Conservation (phyloP, 176 grass and related monocot genomes). For the Olyra latifolia region DNA sequence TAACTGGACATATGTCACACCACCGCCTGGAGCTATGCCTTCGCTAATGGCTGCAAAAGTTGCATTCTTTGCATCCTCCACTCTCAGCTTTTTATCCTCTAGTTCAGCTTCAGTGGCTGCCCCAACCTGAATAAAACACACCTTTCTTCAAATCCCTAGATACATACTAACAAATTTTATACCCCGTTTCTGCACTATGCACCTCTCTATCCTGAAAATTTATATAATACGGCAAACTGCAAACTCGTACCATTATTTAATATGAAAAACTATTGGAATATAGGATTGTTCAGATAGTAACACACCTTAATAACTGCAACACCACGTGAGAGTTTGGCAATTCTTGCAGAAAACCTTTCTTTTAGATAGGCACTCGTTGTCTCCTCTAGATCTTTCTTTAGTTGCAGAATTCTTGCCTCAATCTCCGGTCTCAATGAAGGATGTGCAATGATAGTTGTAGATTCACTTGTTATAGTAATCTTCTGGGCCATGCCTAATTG, state of each 20-base stretch:
- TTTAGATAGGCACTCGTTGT: slow-evolving; percentile 57
- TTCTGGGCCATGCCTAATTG: slow-evolving; percentile 93
- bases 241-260: slow-evolving; percentile 4
- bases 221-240: slow-evolving; percentile 15
- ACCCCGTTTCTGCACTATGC: not conserved
- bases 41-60: slow-evolving; percentile 91
- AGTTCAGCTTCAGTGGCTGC: slow-evolving; percentile 90
- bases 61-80: slow-evolving; percentile 96
- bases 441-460: slow-evolving; percentile 87
- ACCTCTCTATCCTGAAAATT: slow-evolving; percentile 6
- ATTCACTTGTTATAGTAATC: slow-evolving; percentile 79
- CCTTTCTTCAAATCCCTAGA: slow-evolving; percentile 23
- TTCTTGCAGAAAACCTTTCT: slow-evolving; percentile 72
- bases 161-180: slow-evolving; percentile 15
- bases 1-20: slow-evolving; percentile 71
- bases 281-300: not conserved
- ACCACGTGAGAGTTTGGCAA: slow-evolving; percentile 88
- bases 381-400: slow-evolving; percentile 85
- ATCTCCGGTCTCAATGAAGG: slow-evolving; percentile 87
- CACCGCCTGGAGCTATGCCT: slow-evolving; percentile 89
- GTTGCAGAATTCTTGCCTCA: slow-evolving; percentile 86
- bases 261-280: not conserved
- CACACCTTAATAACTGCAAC: slow-evolving; percentile 73
- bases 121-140: slow-evolving; percentile 73
- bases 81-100: slow-evolving; percentile 89